Percentiles rank a stretch among this genome's conserved stretches.
These are phyloP conservation scores for Picochlorum sp. DNA, from an alignment of 139 green algal species.

Conservation along the genomic window DNA sequence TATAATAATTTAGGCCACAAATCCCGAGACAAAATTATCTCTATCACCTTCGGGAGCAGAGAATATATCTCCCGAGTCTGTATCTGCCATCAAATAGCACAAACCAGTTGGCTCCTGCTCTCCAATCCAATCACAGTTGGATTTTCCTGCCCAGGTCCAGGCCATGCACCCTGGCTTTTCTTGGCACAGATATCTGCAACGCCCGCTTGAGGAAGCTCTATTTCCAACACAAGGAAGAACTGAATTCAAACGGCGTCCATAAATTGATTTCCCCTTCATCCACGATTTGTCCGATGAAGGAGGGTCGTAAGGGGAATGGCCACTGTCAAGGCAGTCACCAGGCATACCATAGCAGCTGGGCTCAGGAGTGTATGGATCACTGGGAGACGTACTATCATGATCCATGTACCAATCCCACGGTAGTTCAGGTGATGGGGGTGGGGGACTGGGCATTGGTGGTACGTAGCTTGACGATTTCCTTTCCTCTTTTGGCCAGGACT, in stretches of 20 bases:
- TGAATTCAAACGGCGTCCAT: slow-evolving; percentile 2
- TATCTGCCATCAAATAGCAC: background rate
- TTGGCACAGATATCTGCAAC: background rate
- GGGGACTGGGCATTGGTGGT: too few species aligned
- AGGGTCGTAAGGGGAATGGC: background rate
- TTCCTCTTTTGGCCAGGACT: background rate
- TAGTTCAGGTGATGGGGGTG: too few species aligned
- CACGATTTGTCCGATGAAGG: background rate
- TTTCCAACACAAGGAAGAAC: background rate
- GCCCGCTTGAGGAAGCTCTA: background rate
- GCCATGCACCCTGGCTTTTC: background rate
- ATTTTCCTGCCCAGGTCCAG: background rate
- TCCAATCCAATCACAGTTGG: slow-evolving; percentile 6
- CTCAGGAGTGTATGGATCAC: too few species aligned
- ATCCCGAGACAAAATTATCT: slow-evolving; percentile 1
- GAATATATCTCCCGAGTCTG: background rate
- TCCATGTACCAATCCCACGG: too few species aligned
- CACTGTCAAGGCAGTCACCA: background rate
- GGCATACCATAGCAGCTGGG: background rate
- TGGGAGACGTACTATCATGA: too few species aligned
- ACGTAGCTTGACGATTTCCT: background rate
- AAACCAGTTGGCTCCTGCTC: background rate
- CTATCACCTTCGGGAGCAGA: background rate
- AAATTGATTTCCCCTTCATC: background rate
- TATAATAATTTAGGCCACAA: background rate